Evolutionary conservation across 805 yeast genomes (phyloP).

Genomic region (Yamadazyma philogaea): DNA sequence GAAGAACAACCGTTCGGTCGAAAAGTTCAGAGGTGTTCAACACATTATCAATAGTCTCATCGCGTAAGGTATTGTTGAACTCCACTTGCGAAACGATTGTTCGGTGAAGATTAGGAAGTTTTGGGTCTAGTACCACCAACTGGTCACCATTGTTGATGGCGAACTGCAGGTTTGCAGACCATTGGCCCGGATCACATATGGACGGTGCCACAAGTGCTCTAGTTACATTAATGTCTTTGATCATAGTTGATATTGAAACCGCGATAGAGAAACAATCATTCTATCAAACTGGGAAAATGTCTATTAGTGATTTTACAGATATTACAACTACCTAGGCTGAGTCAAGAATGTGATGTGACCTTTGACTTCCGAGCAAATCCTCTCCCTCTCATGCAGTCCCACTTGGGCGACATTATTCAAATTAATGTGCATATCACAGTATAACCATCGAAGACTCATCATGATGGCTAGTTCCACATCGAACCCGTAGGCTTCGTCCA

Average conservation of each 20-base stretch:
- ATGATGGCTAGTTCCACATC: constrained; percentile 30
- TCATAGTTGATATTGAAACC: constrained; percentile 9
- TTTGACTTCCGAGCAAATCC: constrained; percentile 23
- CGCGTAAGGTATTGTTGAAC: neutral
- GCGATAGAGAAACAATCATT: neutral
- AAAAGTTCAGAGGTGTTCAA: constrained; percentile 27
- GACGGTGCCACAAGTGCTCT: constrained; percentile 10
- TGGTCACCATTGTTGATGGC: constrained; percentile 34
- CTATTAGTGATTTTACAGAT: neutral
- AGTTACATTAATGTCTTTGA: constrained; percentile 10
- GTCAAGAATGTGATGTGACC: constrained; percentile 24
- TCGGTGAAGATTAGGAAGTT: constrained; percentile 31
- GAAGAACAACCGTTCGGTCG: constrained; percentile 23
- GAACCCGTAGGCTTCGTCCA: constrained; percentile 21
- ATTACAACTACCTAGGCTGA: neutral
- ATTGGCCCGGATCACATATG: constrained; percentile 27
- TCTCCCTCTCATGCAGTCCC: constrained; percentile 19
- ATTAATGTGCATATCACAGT: constrained; percentile 22
- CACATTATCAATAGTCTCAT: constrained; percentile 8
- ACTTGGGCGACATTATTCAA: constrained; percentile 21
- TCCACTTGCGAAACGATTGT: constrained; percentile 17
- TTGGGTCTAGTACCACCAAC: constrained; percentile 36
- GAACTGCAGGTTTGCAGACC: constrained; percentile 34
- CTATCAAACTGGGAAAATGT: neutral
- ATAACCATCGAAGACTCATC: constrained; percentile 27